Conservation (phyloP, 371 early-diverging fungal genomes). For the Mortierella sp. region DNA sequence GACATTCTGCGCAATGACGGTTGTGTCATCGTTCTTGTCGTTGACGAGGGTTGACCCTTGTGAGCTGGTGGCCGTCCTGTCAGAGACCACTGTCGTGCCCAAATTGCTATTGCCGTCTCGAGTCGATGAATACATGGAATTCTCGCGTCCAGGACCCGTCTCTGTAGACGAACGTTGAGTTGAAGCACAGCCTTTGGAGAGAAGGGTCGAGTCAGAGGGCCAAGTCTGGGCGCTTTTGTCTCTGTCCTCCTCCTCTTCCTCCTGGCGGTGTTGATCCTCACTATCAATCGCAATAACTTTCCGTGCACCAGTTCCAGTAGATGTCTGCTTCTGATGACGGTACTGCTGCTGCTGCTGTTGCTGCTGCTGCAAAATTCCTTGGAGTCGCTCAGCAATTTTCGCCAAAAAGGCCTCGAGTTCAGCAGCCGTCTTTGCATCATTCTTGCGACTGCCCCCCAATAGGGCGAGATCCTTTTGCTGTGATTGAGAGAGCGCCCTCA, state of each 20-base stretch:
- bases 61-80: constrained; percentile 5
- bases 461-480: constrained; percentile 38
- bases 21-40: neutral
- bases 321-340: neutral
- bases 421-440: constrained; percentile 17
- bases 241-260: neutral
- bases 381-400: constrained; percentile 25
- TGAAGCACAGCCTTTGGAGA: neutral
- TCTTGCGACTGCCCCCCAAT: neutral
- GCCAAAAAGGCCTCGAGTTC: constrained; percentile 23
- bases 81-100: constrained; percentile 9
- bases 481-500: constrained; percentile 35
- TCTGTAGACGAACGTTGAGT: neutral
- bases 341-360: constrained; percentile 20
- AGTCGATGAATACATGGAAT: constrained; percentile 28
- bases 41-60: constrained; percentile 1
- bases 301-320: neutral
- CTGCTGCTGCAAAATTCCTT: constrained; percentile 35
- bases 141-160: constrained; percentile 7
- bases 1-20: neutral
- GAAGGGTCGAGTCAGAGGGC: constrained; percentile 26
- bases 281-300: neutral
- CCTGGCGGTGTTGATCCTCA: neutral
- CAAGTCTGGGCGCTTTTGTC: constrained; percentile 24
- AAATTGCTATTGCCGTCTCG: constrained; percentile 20